Percentiles rank a stretch among this genome's conserved stretches.
These are phyloP conservation scores for Myriosclerotinia curreyana DNA, from an alignment of 2,329 filamentous ascomycete genomes.

Conservation along the genomic window DNA sequence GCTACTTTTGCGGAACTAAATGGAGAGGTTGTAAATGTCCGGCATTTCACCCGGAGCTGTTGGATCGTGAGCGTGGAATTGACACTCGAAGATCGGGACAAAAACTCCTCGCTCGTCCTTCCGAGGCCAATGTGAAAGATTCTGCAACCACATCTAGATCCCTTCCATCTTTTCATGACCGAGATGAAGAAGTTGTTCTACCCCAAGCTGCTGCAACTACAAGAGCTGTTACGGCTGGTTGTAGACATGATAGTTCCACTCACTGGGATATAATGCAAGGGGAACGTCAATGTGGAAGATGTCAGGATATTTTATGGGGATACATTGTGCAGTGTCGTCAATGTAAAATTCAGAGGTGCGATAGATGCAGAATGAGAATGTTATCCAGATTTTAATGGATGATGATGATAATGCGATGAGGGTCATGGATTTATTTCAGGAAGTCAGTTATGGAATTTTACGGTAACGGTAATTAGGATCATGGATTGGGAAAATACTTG, in stretches of 20 bases:
- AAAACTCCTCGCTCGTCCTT: neutral
- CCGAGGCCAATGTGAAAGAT: no score
- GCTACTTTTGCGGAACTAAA: constrained; percentile 46
- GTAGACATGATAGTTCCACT: no score
- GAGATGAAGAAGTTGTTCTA: constrained; percentile 42
- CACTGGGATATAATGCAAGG: constrained; percentile 42
- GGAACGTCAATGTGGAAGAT: constrained; percentile 44
- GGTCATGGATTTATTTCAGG: no score
- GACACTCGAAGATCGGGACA: constrained; percentile 30
- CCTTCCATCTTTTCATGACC: no score
- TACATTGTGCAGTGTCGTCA: constrained; percentile 48
- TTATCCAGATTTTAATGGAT: no score
- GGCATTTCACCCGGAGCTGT: constrained; percentile 42
- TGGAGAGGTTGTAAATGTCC: constrained; percentile 45
- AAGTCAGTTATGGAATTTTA: no score
- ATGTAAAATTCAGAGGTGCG: constrained; percentile 47
- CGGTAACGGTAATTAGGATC: no score
- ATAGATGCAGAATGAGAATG: constrained; percentile 45
- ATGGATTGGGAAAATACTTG: no score
- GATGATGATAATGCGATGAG: no score
- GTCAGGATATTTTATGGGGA: constrained; percentile 38
- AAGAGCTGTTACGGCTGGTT: constrained; percentile 35
- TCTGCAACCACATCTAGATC: no score
- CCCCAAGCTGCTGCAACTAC: constrained; percentile 28
- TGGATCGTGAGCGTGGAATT: constrained; percentile 40